Base-by-base conservation (phyloP, 1,284 basidiomycete species). In the Leccinum subspadiceum region DNA sequence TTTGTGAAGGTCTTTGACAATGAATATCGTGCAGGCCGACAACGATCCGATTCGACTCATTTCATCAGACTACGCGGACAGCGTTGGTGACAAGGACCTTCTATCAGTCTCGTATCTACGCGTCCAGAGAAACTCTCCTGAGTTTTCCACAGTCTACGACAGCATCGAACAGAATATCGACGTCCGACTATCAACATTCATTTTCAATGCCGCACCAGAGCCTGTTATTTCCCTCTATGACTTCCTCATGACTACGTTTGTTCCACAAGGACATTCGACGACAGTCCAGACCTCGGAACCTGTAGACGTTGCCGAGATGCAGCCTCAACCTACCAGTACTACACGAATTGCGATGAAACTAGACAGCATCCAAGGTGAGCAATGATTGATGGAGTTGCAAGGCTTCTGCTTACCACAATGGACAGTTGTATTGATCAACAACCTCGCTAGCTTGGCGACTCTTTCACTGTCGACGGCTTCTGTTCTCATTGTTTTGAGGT, bases 201-300 rank as follows among this genome's bases (percentile, higher is more conserved):
- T 96, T 63, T 88, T 99, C 75, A 87, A 89, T 62, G 87, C 93
- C 1, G 92, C 92, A 4, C 94, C 97, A 2, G 94, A 95, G 70
- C 96, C 96, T 17, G 90, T 99, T 52, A 79, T 99, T 46, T 84
- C 89, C 2, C 78, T 99, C 9, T 99, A 98, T 75, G 95, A 99
- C 76, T 98, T 98, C 78, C 89, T 99, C 75, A 97, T 99, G 91
- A 92, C 93, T 5, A 97, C 96, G 0, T 98, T 98, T 74, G 91
- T 94, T 13, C 85, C 90, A 4, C 76, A 62, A 65, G 73, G n/a
- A 63, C 62, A 60, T 50, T 53, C 54, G 31, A 57, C 31, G 50
- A 56, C 57, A 51, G 54, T 48, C 44, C 61, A 60, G 46, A 50
- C 35, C 57, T 63, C 59, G 41, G 68, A 63, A 53, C 61, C 57